phyloP scores from a whole-genome alignment of 495 filamentous ascomycete genomes.

The Hyaloscypha bicolor region DNA sequence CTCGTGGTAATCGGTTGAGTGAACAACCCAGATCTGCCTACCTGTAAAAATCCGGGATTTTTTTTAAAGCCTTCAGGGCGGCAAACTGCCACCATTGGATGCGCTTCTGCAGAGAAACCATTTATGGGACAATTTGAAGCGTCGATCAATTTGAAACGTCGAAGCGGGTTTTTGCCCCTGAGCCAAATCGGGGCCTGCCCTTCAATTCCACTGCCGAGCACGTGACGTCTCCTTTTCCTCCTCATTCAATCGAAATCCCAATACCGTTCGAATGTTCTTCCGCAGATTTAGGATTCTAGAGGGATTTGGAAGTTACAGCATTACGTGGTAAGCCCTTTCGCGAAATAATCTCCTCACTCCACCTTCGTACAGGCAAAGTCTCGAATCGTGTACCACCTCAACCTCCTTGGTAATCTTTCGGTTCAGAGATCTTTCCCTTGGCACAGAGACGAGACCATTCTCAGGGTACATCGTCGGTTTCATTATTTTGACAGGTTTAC shows the following conservation, averaged over 20 bases:
- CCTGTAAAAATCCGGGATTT: neutral
- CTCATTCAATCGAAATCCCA: no score
- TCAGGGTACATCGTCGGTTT: neutral
- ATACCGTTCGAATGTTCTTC: no score
- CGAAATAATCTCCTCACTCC: neutral
- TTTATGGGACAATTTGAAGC: neutral
- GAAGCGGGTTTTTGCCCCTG: neutral
- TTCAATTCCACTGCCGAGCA: no score
- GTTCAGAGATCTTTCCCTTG: neutral
- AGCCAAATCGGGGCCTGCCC: neutral
- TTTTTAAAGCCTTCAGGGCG: neutral
- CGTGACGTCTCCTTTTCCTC: no score
- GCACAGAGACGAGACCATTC: neutral
- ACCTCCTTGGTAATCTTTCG: neutral
- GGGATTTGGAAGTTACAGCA: neutral
- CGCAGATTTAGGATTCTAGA: neutral
- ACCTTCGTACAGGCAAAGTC: neutral
- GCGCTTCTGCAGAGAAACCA: neutral
- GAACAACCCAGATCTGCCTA: neutral
- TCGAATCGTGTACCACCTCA: constrained; percentile 1
- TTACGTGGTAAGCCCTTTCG: neutral
- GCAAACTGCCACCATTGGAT: neutral
- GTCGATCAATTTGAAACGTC: neutral
- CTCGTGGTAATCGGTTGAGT: neutral
- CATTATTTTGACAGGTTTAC: neutral